phyloP scores from a whole-genome alignment of 2,329 filamentous ascomycete species.

The Scorias spongiosa region DNA sequence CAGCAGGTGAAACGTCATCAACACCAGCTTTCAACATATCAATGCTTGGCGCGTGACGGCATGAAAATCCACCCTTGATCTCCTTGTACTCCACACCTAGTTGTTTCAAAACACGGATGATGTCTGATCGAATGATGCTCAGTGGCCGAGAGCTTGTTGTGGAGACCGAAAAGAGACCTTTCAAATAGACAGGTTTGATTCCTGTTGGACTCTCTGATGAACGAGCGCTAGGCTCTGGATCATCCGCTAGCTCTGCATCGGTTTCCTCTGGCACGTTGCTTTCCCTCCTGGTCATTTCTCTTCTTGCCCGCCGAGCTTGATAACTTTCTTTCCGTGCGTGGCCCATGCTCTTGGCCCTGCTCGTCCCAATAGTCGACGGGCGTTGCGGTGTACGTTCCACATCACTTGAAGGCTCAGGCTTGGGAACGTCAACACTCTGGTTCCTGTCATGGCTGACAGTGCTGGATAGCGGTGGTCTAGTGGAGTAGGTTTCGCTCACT shows the following conservation, averaged over 20 bases:
- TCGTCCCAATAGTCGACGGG: conserved; percentile 41
- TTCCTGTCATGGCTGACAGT: conserved; percentile 16
- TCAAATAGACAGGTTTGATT: conserved; percentile 87
- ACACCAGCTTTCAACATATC: conserved; percentile 46
- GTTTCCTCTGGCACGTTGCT: conserved; percentile 83
- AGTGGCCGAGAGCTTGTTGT: conserved; percentile 90
- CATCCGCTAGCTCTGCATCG: conserved; percentile 56
- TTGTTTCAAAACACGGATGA: conserved; percentile 76
- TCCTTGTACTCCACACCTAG: conserved; percentile 83
- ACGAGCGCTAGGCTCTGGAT: conserved; percentile 33
- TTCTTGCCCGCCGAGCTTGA: conserved; percentile 62
- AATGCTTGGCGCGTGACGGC: conserved; percentile 77
- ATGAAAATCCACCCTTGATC: conserved; percentile 87
- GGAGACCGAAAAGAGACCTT: conserved; percentile 91
- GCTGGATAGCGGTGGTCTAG: conserved; percentile 14
- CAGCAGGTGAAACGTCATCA: conserved; percentile 30
- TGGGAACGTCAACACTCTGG: conserved; percentile 21
- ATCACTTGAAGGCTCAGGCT: conserved; percentile 35
- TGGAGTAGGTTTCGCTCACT: conserved; percentile 37
- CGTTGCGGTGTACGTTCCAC: conserved; percentile 22
- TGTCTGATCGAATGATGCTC: conserved; percentile 68
- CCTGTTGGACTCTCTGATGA: conserved; percentile 50
- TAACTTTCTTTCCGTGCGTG: conserved; percentile 86
- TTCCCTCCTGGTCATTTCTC: conserved; percentile 35
- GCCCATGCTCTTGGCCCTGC: conserved; percentile 72